phyloP scores from a whole-genome alignment of 1,284 basidiomycete species.

The Trichosporon coremiiforme region DNA sequence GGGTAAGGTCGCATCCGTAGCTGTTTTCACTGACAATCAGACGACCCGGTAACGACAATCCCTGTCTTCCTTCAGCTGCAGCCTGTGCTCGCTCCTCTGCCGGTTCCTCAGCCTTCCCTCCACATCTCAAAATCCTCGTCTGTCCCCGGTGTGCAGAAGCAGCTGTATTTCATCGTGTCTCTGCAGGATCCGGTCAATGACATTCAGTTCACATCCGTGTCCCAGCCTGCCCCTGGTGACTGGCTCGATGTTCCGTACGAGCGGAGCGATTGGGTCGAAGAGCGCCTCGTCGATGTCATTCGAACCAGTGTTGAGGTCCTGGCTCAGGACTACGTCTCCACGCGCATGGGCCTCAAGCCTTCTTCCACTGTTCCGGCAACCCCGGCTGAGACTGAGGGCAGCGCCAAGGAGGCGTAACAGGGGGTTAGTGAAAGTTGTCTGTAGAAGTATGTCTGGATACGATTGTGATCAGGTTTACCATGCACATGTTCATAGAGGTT shows the following conservation, averaged over 20 bases:
- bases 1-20: not conserved
- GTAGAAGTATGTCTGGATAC: not conserved
- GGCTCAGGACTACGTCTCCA: constrained; percentile 69
- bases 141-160: constrained; percentile 51
- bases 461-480: not conserved
- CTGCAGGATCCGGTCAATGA: constrained; percentile 79
- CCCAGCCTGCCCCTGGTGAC: constrained; percentile 73
- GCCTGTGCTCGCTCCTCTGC: constrained; percentile 70
- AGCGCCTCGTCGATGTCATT: constrained; percentile 80
- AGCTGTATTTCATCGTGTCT: constrained; percentile 82
- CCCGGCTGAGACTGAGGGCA: not conserved
- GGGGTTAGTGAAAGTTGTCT: not conserved
- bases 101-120: constrained; percentile 54
- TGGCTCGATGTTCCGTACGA: constrained; percentile 89
- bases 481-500: constrained; percentile 7
- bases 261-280: constrained; percentile 89
- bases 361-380: constrained; percentile 23
- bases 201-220: constrained; percentile 72
- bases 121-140: constrained; percentile 28
- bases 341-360: constrained; percentile 55
- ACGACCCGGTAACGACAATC: constrained; percentile 77
- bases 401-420: not conserved
- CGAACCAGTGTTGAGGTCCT: constrained; percentile 78
- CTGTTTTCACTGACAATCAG: constrained; percentile 22
- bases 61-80: constrained; percentile 93